phyloP scores from a whole-genome alignment of 1,284 basidiomycete species.

The Puccinia sorghi region DNA sequence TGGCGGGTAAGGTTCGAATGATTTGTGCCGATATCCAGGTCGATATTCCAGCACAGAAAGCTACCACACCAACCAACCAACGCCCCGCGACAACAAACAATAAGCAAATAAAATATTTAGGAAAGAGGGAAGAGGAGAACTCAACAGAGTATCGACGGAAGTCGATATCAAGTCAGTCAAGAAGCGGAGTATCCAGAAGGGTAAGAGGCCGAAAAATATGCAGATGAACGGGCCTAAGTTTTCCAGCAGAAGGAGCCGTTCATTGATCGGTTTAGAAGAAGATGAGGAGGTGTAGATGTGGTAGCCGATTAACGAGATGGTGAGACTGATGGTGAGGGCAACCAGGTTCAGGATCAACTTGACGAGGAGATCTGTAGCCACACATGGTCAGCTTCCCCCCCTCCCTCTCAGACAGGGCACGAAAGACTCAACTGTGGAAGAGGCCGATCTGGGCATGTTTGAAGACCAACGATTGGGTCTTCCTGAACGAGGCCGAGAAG shows the following conservation, averaged over 20 bases:
- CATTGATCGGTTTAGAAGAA: neutral
- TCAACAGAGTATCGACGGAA: constrained; percentile 48
- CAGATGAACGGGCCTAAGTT: constrained; percentile 23
- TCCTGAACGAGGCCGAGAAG: constrained; percentile 12
- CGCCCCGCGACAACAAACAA: neutral
- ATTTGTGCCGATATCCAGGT: constrained; percentile 47
- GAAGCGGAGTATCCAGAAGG: constrained; percentile 45
- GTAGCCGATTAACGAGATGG: constrained; percentile 38
- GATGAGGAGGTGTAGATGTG: neutral
- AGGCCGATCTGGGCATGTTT: constrained; percentile 32
- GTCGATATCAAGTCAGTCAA: constrained; percentile 35
- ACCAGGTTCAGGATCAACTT: constrained; percentile 43
- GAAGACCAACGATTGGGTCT: constrained; percentile 19
- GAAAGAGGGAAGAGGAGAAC: neutral
- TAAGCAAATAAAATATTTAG: neutral
- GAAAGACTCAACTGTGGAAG: constrained; percentile 40
- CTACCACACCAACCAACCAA: neutral
- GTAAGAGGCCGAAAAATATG: constrained; percentile 32
- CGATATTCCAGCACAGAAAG: constrained; percentile 48
- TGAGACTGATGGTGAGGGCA: constrained; percentile 40
- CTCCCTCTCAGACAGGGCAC: neutral
- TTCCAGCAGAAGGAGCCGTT: neutral
- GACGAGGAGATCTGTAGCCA: constrained; percentile 26
- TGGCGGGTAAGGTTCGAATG: constrained; percentile 41
- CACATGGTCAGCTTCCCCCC: too few species aligned